These are phyloP conservation scores for Mucor plumbeus DNA, from an alignment of 371 early-diverging fungal genomes.

Conservation along the genomic window DNA sequence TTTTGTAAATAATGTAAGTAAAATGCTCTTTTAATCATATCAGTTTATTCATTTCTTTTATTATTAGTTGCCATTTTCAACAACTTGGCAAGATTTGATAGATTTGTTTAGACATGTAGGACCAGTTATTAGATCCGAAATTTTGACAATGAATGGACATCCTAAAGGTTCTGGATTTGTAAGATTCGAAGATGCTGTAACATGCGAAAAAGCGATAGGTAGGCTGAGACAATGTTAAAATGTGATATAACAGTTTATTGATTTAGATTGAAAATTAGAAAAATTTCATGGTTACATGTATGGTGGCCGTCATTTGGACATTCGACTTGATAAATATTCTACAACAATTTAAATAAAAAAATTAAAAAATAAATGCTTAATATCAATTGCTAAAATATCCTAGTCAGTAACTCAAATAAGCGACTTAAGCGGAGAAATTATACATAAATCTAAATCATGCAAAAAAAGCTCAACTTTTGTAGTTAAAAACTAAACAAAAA, in stretches of 20 bases:
- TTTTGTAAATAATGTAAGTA: conserved; percentile 62
- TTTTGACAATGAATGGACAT: conserved; percentile 55
- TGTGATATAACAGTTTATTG: neutral
- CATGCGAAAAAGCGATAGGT: conserved; percentile 69
- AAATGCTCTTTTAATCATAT: neutral
- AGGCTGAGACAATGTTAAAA: conserved; percentile 11
- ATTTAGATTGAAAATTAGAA: conserved; percentile 21
- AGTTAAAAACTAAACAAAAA: no score
- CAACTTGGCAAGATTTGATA: conserved; percentile 69
- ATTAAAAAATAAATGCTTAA: neutral
- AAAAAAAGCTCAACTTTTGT: no score
- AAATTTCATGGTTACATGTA: conserved; percentile 66
- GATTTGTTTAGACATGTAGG: conserved; percentile 70
- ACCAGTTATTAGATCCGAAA: conserved; percentile 59
- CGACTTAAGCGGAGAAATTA: no score
- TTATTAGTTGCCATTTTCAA: conserved; percentile 63
- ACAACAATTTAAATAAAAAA: conserved; percentile 17
- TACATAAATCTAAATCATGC: no score
- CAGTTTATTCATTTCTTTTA: neutral
- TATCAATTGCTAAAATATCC: no score
- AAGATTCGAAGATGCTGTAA: conserved; percentile 60
- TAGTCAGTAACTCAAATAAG: no score
- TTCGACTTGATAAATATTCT: conserved; percentile 49
- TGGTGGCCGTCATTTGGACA: conserved; percentile 63
- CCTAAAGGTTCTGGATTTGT: conserved; percentile 70